These are phyloP conservation scores for Dunaliella sp. DNA, from an alignment of 139 green algal species.

Conservation along the genomic window DNA sequence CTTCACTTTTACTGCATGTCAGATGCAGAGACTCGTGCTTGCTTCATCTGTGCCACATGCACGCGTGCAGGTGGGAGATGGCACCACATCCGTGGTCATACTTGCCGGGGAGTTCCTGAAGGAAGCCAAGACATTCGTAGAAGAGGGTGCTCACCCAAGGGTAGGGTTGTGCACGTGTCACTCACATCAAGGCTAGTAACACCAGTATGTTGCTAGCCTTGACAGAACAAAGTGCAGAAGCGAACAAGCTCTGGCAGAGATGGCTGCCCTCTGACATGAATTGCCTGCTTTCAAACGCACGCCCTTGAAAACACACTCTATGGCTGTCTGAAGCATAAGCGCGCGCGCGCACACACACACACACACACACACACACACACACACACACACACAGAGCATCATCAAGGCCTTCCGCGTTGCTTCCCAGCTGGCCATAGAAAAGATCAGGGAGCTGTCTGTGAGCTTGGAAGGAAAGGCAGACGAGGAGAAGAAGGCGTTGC, in stretches of 20 bases:
- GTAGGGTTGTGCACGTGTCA: too few species aligned
- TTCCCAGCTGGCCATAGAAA: conserved; percentile 68
- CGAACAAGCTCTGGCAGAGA: too few species aligned
- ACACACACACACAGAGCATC: conserved; percentile 60
- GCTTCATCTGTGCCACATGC: too few species aligned
- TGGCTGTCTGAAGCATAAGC: too few species aligned
- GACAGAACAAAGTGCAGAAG: too few species aligned
- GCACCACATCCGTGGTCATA: conserved; percentile 97
- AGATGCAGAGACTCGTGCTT: too few species aligned
- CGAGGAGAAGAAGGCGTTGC: conserved; percentile 74
- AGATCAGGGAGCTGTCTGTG: conserved; percentile 76
- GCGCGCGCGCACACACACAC: not conserved
- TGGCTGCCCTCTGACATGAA: too few species aligned
- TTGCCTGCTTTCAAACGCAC: too few species aligned
- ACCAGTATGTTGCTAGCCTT: too few species aligned
- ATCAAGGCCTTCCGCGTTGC: conserved; percentile 86
- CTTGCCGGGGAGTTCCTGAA: conserved; percentile 94
- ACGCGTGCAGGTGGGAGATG: conserved; percentile 81
- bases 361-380: not conserved
- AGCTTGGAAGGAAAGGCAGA: conserved; percentile 73
- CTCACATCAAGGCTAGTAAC: too few species aligned
- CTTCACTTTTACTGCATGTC: too few species aligned
- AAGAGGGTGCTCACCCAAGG: conserved; percentile 95
- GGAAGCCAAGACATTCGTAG: conserved; percentile 91
- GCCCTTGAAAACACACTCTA: too few species aligned